Conservation (phyloP, 495 filamentous ascomycete genomes). For the Hyphodiscus hymeniophilus region DNA sequence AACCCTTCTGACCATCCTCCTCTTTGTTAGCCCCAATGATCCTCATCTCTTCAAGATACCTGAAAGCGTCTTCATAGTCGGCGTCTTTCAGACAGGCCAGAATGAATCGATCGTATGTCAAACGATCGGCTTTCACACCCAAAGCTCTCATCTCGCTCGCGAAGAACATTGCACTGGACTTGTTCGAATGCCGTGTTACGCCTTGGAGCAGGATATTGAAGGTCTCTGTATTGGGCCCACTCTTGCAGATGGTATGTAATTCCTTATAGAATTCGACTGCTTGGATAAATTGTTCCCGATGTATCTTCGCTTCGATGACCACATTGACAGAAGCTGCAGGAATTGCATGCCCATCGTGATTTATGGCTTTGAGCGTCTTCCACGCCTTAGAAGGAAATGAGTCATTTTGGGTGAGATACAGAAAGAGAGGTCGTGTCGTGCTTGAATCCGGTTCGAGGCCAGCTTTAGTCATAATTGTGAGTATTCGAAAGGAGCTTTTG, state of each 20-base stretch:
- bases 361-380: conserved; percentile 44
- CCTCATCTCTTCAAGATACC: conserved; percentile 48
- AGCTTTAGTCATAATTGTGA: conserved; percentile 60
- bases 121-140: conserved; percentile 45
- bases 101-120: conserved; percentile 64
- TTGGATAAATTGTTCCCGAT: conserved; percentile 34
- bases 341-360: conserved; percentile 33
- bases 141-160: conserved; percentile 65
- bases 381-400: conserved; percentile 36
- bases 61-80: conserved; percentile 48
- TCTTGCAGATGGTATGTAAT: conserved; percentile 51
- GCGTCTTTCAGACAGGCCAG: conserved; percentile 50
- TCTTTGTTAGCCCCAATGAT: conserved; percentile 9
- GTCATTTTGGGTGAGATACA: conserved; percentile 25
- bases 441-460: conserved; percentile 41
- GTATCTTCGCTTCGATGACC: conserved; percentile 46
- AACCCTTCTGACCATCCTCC: conserved; percentile 8
- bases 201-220: conserved; percentile 62
- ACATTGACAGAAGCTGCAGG: conserved; percentile 53
- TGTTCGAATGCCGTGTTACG: conserved; percentile 24
- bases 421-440: conserved; percentile 51
- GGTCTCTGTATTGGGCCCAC: conserved; percentile 47
- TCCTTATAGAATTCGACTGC: conserved; percentile 66
- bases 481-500: conserved; percentile 45
- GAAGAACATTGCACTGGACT: conserved; percentile 57